Percentiles rank a stretch among this genome's conserved stretches.
phyloP scores from a whole-genome alignment of 257 asterid genomes.

The Nicotiana paniculata region DNA sequence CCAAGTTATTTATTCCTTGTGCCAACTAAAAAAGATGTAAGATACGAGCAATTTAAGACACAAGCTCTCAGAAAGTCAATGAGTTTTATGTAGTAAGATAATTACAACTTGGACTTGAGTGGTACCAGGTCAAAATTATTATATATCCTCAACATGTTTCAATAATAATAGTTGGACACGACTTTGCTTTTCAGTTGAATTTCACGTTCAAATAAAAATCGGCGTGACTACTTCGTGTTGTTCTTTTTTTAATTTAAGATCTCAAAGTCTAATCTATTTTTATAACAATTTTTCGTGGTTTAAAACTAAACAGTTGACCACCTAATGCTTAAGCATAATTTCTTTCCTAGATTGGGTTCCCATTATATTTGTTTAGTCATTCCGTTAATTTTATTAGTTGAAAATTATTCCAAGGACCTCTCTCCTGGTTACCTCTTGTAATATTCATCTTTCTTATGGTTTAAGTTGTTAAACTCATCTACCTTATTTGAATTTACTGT shows the following conservation, averaged over 20 bases:
- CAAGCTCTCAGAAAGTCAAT: constrained; percentile 8
- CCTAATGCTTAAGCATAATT: neutral
- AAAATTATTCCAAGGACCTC: neutral
- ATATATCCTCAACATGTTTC: neutral
- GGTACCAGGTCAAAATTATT: constrained; percentile 9
- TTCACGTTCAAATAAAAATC: neutral
- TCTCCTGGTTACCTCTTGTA: neutral
- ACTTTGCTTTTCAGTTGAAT: neutral
- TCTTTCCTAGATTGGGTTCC: neutral
- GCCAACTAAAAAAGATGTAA: neutral
- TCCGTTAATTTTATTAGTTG: neutral
- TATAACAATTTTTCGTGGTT: neutral
- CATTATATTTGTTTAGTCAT: neutral
- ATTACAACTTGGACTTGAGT: constrained; percentile 19
- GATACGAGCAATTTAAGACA: neutral
- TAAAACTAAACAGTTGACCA: neutral
- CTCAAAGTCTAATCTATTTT: neutral
- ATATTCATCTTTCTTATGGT: neutral
- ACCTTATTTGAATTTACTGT: too few relatives aligned
- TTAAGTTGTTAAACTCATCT: neutral
- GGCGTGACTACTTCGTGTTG: neutral
- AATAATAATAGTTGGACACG: neutral
- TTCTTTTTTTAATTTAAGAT: too few relatives aligned
- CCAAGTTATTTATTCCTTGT: neutral
- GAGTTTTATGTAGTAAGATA: neutral